phyloP scores from a whole-genome alignment of 2,329 filamentous ascomycete genomes.

The Kalmusia sp. region DNA sequence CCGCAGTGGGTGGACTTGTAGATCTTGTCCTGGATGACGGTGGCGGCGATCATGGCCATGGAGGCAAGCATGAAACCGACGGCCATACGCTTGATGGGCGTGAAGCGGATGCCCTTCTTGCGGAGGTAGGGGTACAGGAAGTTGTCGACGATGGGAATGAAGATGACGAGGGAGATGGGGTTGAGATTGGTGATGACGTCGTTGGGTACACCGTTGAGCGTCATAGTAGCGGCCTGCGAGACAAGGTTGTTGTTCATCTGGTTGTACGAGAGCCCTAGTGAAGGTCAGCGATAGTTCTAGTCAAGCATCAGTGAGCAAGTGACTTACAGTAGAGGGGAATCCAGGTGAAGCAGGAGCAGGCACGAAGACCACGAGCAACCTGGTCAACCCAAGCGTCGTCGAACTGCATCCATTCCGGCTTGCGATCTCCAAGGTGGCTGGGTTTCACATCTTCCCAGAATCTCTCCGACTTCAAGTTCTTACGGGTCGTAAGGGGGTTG shows the following conservation, averaged over 20 bases:
- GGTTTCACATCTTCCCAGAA: conserved; percentile 76
- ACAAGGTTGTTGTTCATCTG: conserved; percentile 64
- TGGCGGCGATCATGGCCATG: conserved; percentile 57
- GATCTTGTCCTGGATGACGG: conserved; percentile 64
- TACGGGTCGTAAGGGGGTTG: conserved; percentile 66
- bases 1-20: conserved; percentile 71
- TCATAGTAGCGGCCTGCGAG: conserved; percentile 63
- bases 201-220: conserved; percentile 61
- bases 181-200: conserved; percentile 64
- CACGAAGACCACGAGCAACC: conserved; percentile 47
- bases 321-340: conserved; percentile 47
- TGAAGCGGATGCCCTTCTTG: conserved; percentile 56
- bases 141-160: conserved; percentile 62
- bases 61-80: conserved; percentile 58
- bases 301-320: not conserved
- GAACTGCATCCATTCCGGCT: conserved; percentile 79
- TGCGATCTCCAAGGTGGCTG: conserved; percentile 63
- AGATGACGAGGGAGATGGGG: conserved; percentile 60
- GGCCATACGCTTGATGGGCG: conserved; percentile 61
- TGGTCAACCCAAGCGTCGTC: conserved; percentile 81
- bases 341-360: conserved; percentile 62
- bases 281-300: not conserved
- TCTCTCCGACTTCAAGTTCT: conserved; percentile 62
- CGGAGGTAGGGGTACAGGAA: conserved; percentile 61
- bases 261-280: conserved; percentile 55